Base-by-base conservation (phyloP, 1,284 basidiomycete species). In the Moesziomyces parantarcticus region DNA sequence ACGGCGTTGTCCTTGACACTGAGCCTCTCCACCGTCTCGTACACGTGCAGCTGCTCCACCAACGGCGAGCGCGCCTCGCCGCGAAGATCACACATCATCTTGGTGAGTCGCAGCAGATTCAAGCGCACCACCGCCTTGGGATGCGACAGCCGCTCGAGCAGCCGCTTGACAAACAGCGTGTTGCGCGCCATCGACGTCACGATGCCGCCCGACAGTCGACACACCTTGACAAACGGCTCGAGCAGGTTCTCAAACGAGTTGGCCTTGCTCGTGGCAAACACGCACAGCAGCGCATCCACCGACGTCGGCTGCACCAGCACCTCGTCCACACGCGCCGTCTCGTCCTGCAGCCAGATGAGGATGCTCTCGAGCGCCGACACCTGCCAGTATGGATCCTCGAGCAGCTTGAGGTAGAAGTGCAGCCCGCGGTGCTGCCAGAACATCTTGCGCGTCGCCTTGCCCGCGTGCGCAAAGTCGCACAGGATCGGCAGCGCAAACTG, bases 401-500 rank as follows among this genome's bases (percentile, higher is more conserved):
- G 86, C 32, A 99, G 87, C 68, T 89, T 88, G 64, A 97, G 86
- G 81, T 97, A 99, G 86, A 97, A 84, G 3, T 66, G 57, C 40
- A 85, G 71, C 20, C 81, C 83, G 13, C 78, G 61, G 80, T 87
- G 75, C 32, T 75, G 72, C 80, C 77, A 84, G 13, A 81, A 71
- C 62, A 69, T 66, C 63, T 80, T 78, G 29, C 77, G 58, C 11
- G 77, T 79, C 18, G 76, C 68, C 50, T 80, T 80, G 50, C 75
- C 72, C 14, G 77, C 75, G 45, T 80, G 77, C 5, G 77, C 79
- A 53, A 80, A 71, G 55, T 80, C 96, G 84, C 96, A 98, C 9
- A 99, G 87, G 72, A 98, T 95, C 0, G 96, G 96, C 49, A 99
- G 86, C 0, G 96, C 96, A 79, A 98, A 98, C 81, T 98, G 95